phyloP scores from a whole-genome alignment of 164 flowering plant genomes.

The Magnolia sinica region DNA sequence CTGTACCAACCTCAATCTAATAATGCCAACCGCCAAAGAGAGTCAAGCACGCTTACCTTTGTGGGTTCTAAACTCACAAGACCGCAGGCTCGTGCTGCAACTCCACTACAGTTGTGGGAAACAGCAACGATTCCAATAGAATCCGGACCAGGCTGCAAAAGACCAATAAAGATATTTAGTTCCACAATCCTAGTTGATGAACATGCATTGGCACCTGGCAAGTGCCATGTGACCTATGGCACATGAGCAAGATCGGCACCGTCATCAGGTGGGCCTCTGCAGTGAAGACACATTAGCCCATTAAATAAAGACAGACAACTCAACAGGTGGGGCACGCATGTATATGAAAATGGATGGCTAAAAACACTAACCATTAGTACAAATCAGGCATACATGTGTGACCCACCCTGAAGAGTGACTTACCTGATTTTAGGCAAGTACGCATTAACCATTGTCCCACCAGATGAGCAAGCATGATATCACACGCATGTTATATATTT shows the following conservation, averaged over 20 bases:
- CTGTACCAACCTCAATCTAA: neutral
- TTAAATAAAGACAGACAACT: neutral
- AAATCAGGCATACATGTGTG: neutral
- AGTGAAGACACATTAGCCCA: neutral
- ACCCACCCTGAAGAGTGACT: neutral
- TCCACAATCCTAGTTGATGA: neutral
- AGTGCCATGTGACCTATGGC: neutral
- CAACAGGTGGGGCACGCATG: neutral
- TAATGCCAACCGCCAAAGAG: no score
- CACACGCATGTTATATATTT: no score
- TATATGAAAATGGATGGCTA: neutral
- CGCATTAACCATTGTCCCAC: no score
- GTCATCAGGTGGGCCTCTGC: neutral
- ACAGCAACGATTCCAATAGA: slow-evolving; percentile 92
- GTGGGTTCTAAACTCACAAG: slow-evolving; percentile 88
- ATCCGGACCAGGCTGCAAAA: slow-evolving; percentile 95
- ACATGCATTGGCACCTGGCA: neutral
- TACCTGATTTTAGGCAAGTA: neutral
- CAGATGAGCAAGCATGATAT: no score
- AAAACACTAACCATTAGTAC: neutral
- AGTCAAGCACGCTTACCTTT: slow-evolving; percentile 37
- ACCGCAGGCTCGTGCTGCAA: slow-evolving; percentile 96
- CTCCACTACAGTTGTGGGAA: slow-evolving; percentile 79
- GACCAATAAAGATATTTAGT: neutral
- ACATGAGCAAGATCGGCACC: neutral